Percentiles rank a stretch among this genome's conserved stretches.
Evolutionary conservation across 2,329 filamentous ascomycete species (phyloP).

Genomic region (Botryotinia calthae): DNA sequence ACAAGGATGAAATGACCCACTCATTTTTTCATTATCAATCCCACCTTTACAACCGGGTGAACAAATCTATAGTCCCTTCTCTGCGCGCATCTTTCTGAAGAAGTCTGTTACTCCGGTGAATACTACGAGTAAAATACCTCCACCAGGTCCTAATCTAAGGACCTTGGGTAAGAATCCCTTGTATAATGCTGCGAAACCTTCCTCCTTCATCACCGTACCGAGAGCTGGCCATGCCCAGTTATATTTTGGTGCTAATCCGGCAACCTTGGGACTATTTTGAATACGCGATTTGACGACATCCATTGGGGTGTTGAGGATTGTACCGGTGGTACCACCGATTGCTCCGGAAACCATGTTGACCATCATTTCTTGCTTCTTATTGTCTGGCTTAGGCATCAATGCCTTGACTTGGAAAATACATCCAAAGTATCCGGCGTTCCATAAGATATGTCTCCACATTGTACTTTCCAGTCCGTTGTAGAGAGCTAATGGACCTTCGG

Average conservation of each 20-base stretch:
- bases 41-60: background rate
- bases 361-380: conserved; percentile 75
- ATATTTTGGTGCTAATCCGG: conserved; percentile 87
- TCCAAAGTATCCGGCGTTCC: conserved; percentile 97
- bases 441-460: conserved; percentile 90
- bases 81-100: conserved; percentile 63
- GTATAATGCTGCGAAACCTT: conserved; percentile 88
- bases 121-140: conserved; percentile 71
- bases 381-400: conserved; percentile 75
- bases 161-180: conserved; percentile 99
- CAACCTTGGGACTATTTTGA: conserved; percentile 83
- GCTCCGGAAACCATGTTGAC: conserved; percentile 88
- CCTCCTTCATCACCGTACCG: conserved; percentile 84
- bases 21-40: background rate
- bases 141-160: conserved; percentile 66
- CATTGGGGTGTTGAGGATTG: conserved; percentile 90
- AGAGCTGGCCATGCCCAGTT: conserved; percentile 96
- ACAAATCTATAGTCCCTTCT: conserved; percentile 20
- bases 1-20: background rate
- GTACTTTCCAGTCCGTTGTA: conserved; percentile 98
- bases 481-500: conserved; percentile 81
- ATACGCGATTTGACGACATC: conserved; percentile 98
- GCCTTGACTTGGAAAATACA: conserved; percentile 96
- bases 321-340: conserved; percentile 86
- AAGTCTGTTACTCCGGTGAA: conserved; percentile 91